Base-by-base conservation (phyloP, 225 moss, liverwort and hornwort genomes). In the Rhytidiadelphus loreus region DNA sequence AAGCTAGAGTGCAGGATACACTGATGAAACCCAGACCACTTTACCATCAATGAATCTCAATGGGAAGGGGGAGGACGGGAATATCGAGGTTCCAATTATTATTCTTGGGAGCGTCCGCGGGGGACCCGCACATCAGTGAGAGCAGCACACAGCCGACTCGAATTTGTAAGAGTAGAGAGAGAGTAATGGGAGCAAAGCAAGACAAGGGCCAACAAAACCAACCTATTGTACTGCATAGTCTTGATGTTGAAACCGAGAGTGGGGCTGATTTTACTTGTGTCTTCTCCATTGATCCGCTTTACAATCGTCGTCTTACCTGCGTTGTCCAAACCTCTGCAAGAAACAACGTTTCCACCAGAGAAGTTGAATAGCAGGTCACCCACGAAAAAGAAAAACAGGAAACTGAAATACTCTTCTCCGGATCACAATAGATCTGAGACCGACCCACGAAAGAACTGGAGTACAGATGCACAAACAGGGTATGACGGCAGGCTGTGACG, bases 231-330 rank as follows among this genome's bases (percentile, higher is more conserved):
- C 87, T 97, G 93, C 98, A 99, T 99, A 28, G 97, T 97, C 83
- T 97, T 99, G 88, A 97, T 99, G 90, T 99, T 99, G 89, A 99
- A 99, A 70, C 98, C 98, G 77, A 99, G 94, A 56, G 98, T 99
- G 71, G 98, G 98, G 93, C 98, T 99, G 84, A 99, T 95, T 88
- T 96, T 96, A 80, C 97, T 99, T 41, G 96, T 95, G 88, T 99
- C 97, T 82, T 99, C 98, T 76, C 98, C 97, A 93, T 97, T 99
- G 53, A 99, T 97, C 82, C 95, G 94, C 89, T 99, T 99, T 65
- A 99, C 98, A 60, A 99, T 99, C 60, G 98, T 99, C 16, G 98
- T 97, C 89, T 99, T 99, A 39, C 97, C 98, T 58, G 97, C 98
- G 89, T 99, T 99, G 93, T 97, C 98, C 91, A 99, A 88, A 59